phyloP scores from a whole-genome alignment of 2,329 filamentous ascomycete genomes.

The Colletotrichum abscissum region DNA sequence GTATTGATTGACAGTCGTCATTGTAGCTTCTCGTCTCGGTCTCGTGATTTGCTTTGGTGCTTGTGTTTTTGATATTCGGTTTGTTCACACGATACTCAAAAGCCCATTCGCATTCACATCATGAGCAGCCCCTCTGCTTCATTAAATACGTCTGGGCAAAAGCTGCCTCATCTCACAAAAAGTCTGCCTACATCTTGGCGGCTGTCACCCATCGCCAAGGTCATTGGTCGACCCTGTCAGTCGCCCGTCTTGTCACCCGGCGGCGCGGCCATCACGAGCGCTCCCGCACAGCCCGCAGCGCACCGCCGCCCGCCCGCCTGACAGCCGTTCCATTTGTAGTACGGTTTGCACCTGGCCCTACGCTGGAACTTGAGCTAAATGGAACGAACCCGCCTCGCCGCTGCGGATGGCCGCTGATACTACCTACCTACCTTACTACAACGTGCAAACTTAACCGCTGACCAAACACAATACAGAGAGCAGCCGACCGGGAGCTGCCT shows the following conservation, averaged over 20 bases:
- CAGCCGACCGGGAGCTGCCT: slow-evolving; percentile 4
- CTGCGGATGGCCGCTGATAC: neutral
- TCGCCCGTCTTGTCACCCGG: neutral
- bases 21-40: neutral
- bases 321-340: slow-evolving; percentile 1
- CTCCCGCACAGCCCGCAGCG: neutral
- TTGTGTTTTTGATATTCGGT: neutral
- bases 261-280: slow-evolving; percentile 3
- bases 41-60: neutral
- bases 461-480: neutral
- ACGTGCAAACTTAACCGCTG: neutral
- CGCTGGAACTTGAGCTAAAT: neutral
- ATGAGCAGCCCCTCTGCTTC: neutral
- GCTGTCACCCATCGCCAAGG: neutral
- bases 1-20: slow-evolving; percentile 72
- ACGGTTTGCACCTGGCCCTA: too few relatives aligned
- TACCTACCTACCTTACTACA: neutral
- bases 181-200: neutral
- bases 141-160: neutral
- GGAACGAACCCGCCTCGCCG: neutral
- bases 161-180: neutral
- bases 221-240: neutral
- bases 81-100: neutral
- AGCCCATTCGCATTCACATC: neutral
- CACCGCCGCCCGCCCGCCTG: neutral